Evolutionary conservation across 2,329 filamentous ascomycete species (phyloP), one percentile per base, ranked within the genome.

Genomic region (Colletotrichum eleusines): DNA sequence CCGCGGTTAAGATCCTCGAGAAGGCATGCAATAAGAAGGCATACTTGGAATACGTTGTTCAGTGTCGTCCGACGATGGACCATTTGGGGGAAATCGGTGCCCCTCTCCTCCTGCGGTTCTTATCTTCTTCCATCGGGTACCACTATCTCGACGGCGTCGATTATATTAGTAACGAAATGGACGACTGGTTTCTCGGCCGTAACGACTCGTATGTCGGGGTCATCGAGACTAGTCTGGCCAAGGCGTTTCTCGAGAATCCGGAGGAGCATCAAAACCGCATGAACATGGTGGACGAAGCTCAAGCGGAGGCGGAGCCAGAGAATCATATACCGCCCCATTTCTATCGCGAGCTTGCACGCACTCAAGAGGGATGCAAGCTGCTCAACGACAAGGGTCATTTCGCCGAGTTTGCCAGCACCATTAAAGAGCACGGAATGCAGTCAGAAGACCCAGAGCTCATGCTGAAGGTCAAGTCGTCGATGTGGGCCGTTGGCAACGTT

Each of bases 131-230:
- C 2, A 95, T 98, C 68, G 96, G 96, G 60, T 99, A 99, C 78
- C 95, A 98, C 80, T 99, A 99, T 80, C 87, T 99, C 7, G 94
- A 98, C 78, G 96, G 95, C 0, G 85, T 99, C 53, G 97, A 99
- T 82, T 99, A 99, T 79, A 99, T 99, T 80, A 98, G 95, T 72
- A 96, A 97, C 78, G 97, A 99, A 80, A 99, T 99, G 96, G 96
- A 99, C 75, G 97, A 99, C 81, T 99, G 96, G 96, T 99, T 94
- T 78, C 86, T 99, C 38, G 96, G 96, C 18, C 91, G 96, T 54
- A 99, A 99, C 78, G 95, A 99, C 79, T 92, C 91, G n/a, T 99
- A 99, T 75, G 96, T 99, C 61, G 89, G 90, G 46, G 88, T 98
- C 50, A 95, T 99, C 50, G 96, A 99, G 80, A 96, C 97, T n/a